Evolutionary conservation across 23 red algal species (phyloP).

Genomic region (Porphyridium purpureum): DNA sequence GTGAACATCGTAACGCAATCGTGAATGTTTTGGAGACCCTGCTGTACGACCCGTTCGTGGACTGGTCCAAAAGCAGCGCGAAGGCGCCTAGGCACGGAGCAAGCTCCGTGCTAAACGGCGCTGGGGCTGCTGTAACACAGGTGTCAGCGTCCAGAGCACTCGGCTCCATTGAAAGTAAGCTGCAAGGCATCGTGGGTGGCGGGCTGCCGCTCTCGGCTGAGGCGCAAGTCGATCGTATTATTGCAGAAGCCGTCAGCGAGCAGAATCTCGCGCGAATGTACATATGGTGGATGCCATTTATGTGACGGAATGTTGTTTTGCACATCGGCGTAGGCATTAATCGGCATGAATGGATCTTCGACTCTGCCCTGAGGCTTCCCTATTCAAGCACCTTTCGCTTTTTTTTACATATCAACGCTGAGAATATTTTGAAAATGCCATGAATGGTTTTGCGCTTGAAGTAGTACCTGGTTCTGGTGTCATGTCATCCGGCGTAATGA

Average conservation of each 20-base stretch:
- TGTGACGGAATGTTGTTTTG: constrained; percentile 15
- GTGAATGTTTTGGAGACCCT: constrained; percentile 37
- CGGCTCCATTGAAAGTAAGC: constrained; percentile 34
- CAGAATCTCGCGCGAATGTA: constrained; percentile 83
- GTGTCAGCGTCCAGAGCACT: constrained; percentile 13
- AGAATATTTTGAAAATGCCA: too few relatives aligned
- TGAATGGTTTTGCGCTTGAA: too few relatives aligned
- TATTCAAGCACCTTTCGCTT: too few relatives aligned
- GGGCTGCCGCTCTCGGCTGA: constrained; percentile 48
- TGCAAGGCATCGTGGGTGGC: constrained; percentile 41
- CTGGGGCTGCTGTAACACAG: too few relatives aligned
- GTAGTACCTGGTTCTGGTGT: too few relatives aligned
- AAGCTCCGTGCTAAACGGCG: constrained; percentile 1
- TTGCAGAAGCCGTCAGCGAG: constrained; percentile 47
- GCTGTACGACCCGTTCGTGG: constrained; percentile 91
- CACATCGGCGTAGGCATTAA: too few relatives aligned
- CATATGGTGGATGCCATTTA: constrained; percentile 82
- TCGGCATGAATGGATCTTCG: too few relatives aligned
- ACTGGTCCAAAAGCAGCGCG: constrained; percentile 34
- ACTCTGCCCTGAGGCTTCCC: too few relatives aligned
- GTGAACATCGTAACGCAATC: constrained; percentile 14
- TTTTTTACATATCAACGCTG: too few relatives aligned
- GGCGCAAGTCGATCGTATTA: constrained; percentile 75
- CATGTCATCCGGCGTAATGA: too few relatives aligned
- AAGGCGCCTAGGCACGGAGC: not conserved